A percentile compares a stretch with the other conserved stretches of the same genome.
Evolutionary conservation across 2,329 filamentous ascomycete species (phyloP).

Genomic region (Verticillium longisporum): DNA sequence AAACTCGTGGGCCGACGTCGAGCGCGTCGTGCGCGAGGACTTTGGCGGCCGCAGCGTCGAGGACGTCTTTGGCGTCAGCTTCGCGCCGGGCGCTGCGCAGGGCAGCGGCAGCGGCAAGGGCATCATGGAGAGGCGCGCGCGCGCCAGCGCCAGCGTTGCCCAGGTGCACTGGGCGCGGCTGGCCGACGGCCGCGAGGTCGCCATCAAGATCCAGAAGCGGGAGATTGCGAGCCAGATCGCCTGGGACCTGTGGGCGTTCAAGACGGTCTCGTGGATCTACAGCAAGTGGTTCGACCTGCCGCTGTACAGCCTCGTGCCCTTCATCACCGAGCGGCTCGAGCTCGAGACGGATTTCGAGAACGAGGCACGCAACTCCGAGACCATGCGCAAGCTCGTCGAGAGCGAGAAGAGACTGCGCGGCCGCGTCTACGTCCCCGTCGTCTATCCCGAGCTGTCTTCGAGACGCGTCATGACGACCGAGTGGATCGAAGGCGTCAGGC

Average conservation of each 20-base stretch:
- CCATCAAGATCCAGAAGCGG: constrained; percentile 92
- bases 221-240: constrained; percentile 87
- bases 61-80: constrained; percentile 88
- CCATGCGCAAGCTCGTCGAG: constrained; percentile 72
- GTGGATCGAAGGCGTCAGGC: constrained; percentile 90
- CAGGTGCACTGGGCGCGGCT: constrained; percentile 94
- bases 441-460: constrained; percentile 77
- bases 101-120: constrained; percentile 61
- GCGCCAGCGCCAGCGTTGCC: constrained; percentile 84
- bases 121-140: constrained; percentile 51
- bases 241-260: constrained; percentile 96
- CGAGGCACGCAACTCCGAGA: constrained; percentile 81
- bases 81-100: too few species aligned
- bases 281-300: constrained; percentile 89
- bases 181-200: constrained; percentile 81
- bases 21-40: constrained; percentile 79
- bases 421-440: constrained; percentile 80
- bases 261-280: constrained; percentile 77
- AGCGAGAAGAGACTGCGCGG: constrained; percentile 68
- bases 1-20: constrained; percentile 79
- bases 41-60: constrained; percentile 79
- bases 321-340: constrained; percentile 84
- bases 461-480: constrained; percentile 86
- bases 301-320: constrained; percentile 83
- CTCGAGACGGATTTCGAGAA: constrained; percentile 93